Base-by-base conservation (phyloP, 352 stramenopile genomes). In the Globisporangium nagaii region DNA sequence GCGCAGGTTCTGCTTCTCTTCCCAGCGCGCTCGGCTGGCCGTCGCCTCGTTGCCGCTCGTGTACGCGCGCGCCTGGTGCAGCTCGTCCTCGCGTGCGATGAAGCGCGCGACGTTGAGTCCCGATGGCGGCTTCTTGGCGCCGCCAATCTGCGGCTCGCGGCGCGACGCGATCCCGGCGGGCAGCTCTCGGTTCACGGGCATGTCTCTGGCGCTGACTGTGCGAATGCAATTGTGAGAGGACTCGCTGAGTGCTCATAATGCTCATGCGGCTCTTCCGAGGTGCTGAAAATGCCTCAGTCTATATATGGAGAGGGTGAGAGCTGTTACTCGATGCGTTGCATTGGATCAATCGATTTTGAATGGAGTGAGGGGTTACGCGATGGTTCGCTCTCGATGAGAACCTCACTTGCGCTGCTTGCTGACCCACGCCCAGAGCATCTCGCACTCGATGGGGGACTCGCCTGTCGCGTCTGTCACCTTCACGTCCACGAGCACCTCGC, bases 371-470 rank as follows among this genome's bases (percentile, higher is more conserved):
- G n/a, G n/a, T n/a, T n/a, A n/a, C n/a, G n/a, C n/a, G n/a, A n/a
- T n/a, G n/a, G n/a, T n/a, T n/a, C n/a, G n/a, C n/a, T n/a, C n/a
- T n/a, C 9, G 22, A 1, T 7, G 20, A 32, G 8, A 12, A 35
- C 24, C 15, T 59, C 28, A 65, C 45, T 65, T 61, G 44, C 53
- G 58, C 49, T 76, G 58, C 66, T 95, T 96, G 27, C 62, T 67
- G 24, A 89, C 68, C 86, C 86, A 96, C 13, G 84, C 86, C 84
- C 84, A 96, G 37, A 85, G 49, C 74, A 96, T 88, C 52, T 94
- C 72, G 53, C 73, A 83, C 45, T 93, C 78, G 37, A 96, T 91
- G 4, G 86, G 86, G 39, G 72, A 65, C 31, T 90, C 79, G 6
- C 84, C 84, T 1, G 65, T 66, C 11, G 66, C 68, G 66, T 96